Percentiles rank a stretch among this genome's conserved stretches.
Conservation (phyloP, 805 yeast genomes). For the Wickerhamomyces silvicola region DNA sequence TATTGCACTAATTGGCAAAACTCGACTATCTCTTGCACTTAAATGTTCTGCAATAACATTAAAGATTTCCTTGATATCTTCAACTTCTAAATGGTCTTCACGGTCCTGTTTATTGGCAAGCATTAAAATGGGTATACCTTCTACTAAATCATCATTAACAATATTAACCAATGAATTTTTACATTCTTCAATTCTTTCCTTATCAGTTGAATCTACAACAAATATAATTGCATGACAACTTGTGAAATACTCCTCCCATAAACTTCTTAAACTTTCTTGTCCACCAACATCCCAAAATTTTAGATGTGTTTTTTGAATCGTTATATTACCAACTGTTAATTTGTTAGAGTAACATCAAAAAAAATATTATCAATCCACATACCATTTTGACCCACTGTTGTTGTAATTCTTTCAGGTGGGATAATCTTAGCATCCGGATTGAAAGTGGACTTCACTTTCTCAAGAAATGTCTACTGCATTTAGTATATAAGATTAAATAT, state of each 20-base stretch:
- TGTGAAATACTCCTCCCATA: conserved; percentile 85
- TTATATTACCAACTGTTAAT: conserved; percentile 34
- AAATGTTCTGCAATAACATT: conserved; percentile 75
- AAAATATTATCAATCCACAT: too few species aligned
- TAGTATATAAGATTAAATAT: conserved; percentile 22
- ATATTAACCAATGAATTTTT: conserved; percentile 49
- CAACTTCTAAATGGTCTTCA: conserved; percentile 63
- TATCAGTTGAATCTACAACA: conserved; percentile 87
- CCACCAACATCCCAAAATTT: conserved; percentile 98
- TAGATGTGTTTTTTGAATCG: conserved; percentile 34
- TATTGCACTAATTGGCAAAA: conserved; percentile 82
- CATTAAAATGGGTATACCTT: conserved; percentile 88
- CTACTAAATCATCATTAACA: conserved; percentile 54
- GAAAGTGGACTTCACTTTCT: conserved; percentile 53
- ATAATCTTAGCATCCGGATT: conserved; percentile 37
- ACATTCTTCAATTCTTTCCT: conserved; percentile 78
- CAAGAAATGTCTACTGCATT: conserved; percentile 45
- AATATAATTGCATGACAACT: conserved; percentile 90
- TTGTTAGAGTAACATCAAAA: too few species aligned
- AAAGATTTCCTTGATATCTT: conserved; percentile 76
- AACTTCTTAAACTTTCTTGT: conserved; percentile 70
- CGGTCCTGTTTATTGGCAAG: conserved; percentile 92
- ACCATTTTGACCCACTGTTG: conserved; percentile 93
- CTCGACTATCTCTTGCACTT: conserved; percentile 86
- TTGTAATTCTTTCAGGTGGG: conserved; percentile 62